A percentile compares a stretch with the other conserved stretches of the same genome.
Evolutionary conservation across 1,284 basidiomycete genomes (phyloP).

Genomic region (Melampsora larici-populina): DNA sequence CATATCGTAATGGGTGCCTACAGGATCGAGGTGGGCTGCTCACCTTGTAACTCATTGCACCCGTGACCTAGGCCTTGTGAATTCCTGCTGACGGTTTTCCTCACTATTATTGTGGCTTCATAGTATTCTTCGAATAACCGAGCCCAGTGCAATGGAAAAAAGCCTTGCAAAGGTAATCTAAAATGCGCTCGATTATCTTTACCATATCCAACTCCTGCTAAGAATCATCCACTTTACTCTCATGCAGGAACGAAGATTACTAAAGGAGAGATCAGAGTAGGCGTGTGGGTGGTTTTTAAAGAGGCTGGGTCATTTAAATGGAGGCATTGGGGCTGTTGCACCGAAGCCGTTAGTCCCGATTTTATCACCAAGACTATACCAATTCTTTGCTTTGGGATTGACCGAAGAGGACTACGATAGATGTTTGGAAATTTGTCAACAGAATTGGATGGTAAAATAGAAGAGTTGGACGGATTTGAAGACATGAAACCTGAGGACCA

Average conservation of each 20-base stretch:
- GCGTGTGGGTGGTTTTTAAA: constrained; percentile 25
- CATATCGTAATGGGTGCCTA: neutral
- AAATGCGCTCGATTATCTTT: neutral
- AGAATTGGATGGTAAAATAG: constrained; percentile 20
- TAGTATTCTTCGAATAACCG: constrained; percentile 19
- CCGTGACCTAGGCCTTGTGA: neutral
- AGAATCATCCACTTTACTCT: neutral
- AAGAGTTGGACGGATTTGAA: constrained; percentile 40
- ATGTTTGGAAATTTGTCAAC: constrained; percentile 17
- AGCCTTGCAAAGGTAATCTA: constrained; percentile 18
- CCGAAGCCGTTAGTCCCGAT: constrained; percentile 7
- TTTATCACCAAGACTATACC: neutral
- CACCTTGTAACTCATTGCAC: neutral
- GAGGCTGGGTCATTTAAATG: constrained; percentile 37
- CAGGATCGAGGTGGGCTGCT: neutral
- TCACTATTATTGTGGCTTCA: neutral
- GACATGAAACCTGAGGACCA: constrained; percentile 29
- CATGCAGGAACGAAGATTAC: constrained; percentile 15
- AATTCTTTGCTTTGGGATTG: neutral
- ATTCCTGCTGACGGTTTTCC: neutral
- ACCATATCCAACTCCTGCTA: neutral
- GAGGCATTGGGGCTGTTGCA: constrained; percentile 40
- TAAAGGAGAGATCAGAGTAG: constrained; percentile 33
- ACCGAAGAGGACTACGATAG: neutral
- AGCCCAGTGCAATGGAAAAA: constrained; percentile 33